Conservation (phyloP, 139 green algal species). For the Chlorella sp. region DNA sequence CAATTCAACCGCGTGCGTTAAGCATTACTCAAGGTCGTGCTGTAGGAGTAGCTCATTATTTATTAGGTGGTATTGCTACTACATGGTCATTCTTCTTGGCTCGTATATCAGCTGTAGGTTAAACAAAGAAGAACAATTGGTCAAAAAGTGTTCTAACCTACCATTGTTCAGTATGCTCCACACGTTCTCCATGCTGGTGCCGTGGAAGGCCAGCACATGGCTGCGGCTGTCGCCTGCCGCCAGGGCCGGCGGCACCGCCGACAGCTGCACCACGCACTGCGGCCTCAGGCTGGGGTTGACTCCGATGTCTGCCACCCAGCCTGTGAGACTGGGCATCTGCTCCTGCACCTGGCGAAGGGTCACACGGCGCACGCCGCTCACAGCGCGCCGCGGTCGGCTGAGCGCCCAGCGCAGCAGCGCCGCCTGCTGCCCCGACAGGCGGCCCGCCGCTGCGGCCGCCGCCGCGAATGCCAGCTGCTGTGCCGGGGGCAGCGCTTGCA, state of each 20-base stretch:
- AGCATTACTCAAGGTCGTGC: too few relatives aligned
- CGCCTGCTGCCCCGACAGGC: neutral
- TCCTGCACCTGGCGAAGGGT: slow-evolving; percentile 8
- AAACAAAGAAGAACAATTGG: too few relatives aligned
- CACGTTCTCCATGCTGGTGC: slow-evolving; percentile 36
- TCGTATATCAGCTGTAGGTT: too few relatives aligned
- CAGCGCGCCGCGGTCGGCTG: neutral
- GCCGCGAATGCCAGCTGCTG: neutral
- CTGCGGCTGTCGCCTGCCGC: neutral
- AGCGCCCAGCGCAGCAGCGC: slow-evolving; percentile 10
- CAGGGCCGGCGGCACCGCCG: neutral
- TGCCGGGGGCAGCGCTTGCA: neutral
- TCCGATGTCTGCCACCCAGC: slow-evolving; percentile 21
- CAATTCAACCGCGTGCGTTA: too few relatives aligned
- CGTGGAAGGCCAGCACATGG: slow-evolving; percentile 23
- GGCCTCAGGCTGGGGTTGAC: slow-evolving; percentile 15
- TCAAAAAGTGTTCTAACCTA: too few relatives aligned
- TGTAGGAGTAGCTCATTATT: too few relatives aligned
- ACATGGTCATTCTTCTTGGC: too few relatives aligned
- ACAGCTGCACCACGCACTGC: slow-evolving; percentile 12
- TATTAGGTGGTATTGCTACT: too few relatives aligned
- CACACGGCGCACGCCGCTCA: neutral
- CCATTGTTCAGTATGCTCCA: slow-evolving; percentile 36
- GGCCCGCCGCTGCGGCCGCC: neutral
- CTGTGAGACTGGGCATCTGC: slow-evolving; percentile 2